A percentile compares a stretch with the other conserved stretches of the same genome.
These are phyloP conservation scores for Eimeria acervulina DNA, from an alignment of 169 alveolate genomes.

Conservation along the genomic window DNA sequence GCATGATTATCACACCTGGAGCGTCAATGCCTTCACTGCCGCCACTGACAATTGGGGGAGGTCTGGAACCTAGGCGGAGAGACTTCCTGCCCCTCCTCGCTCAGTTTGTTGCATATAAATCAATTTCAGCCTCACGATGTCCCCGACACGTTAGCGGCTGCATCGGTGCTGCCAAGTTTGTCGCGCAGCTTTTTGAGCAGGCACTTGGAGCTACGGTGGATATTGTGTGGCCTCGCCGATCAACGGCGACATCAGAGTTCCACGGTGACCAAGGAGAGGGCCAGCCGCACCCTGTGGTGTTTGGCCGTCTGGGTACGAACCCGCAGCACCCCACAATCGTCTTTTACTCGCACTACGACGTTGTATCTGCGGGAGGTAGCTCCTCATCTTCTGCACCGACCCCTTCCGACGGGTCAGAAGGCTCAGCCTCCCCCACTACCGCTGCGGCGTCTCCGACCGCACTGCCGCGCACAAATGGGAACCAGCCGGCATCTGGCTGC, in stretches of 20 bases:
- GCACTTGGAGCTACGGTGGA: slow-evolving; percentile 78
- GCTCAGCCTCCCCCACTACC: slow-evolving; percentile 16
- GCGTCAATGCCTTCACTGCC: slow-evolving; percentile 75
- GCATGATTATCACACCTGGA: slow-evolving; percentile 73
- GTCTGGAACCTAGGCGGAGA: slow-evolving; percentile 62
- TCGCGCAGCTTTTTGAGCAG: slow-evolving; percentile 69
- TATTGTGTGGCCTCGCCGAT: slow-evolving; percentile 70
- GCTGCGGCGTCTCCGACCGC: slow-evolving; percentile 60
- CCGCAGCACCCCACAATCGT: slow-evolving; percentile 84
- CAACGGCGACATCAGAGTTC: slow-evolving; percentile 45
- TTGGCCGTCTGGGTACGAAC: slow-evolving; percentile 83
- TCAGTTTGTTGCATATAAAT: slow-evolving; percentile 66
- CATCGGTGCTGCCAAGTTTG: slow-evolving; percentile 62
- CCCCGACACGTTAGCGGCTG: slow-evolving; percentile 74
- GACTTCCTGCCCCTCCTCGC: slow-evolving; percentile 66
- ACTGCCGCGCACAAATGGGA: slow-evolving; percentile 18
- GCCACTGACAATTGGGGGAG: slow-evolving; percentile 32
- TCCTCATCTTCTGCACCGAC: not conserved
- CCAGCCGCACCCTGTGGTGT: slow-evolving; percentile 83
- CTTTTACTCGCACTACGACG: slow-evolving; percentile 85
- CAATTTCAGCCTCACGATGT: slow-evolving; percentile 59
- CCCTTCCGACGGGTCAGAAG: not conserved
- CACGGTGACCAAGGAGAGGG: slow-evolving; percentile 61
- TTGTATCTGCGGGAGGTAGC: slow-evolving; percentile 73
- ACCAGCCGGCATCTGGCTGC: slow-evolving; percentile 23